Evolutionary conservation across 139 green algal genomes (phyloP).

Genomic region (Ulvella scutata): DNA sequence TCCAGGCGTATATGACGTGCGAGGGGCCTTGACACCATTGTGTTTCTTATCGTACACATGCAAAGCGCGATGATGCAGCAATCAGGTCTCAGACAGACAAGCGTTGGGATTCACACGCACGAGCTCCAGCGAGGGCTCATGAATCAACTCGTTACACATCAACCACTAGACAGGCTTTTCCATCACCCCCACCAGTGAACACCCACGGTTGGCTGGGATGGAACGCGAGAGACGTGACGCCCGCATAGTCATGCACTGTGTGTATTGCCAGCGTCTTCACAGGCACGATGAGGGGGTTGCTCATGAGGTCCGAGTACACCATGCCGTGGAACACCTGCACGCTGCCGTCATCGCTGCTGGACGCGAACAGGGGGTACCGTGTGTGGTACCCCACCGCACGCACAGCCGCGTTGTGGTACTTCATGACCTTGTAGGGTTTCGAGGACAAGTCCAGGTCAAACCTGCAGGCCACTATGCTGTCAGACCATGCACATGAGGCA

Average conservation of each 20-base stretch:
- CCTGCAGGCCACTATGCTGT: slow-evolving; percentile 16
- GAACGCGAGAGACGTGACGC: slow-evolving; percentile 72
- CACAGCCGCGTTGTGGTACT: slow-evolving; percentile 58
- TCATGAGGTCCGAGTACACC: slow-evolving; percentile 88
- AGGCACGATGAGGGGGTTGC: slow-evolving; percentile 92
- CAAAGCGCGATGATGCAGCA: background rate
- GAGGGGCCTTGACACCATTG: background rate
- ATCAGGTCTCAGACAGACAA: no score
- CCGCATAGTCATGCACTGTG: slow-evolving; percentile 26
- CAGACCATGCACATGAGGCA: no score
- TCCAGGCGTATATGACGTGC: no score
- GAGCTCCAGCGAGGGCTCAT: no score
- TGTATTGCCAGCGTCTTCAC: slow-evolving; percentile 48
- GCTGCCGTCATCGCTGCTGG: slow-evolving; percentile 57
- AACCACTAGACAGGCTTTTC: slow-evolving; percentile 36
- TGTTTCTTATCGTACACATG: background rate
- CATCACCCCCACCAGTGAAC: slow-evolving; percentile 84
- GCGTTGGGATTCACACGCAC: no score
- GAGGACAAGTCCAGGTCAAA: slow-evolving; percentile 92
- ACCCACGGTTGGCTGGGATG: slow-evolving; percentile 93
- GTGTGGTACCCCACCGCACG: slow-evolving; percentile 69
- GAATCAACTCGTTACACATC: no score
- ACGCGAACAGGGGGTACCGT: slow-evolving; percentile 76
- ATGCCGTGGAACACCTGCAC: slow-evolving; percentile 89
- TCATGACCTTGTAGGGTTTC: slow-evolving; percentile 79